Evolutionary conservation across 345 rosid genomes (phyloP).

Genomic region (Iberis pinnata): DNA sequence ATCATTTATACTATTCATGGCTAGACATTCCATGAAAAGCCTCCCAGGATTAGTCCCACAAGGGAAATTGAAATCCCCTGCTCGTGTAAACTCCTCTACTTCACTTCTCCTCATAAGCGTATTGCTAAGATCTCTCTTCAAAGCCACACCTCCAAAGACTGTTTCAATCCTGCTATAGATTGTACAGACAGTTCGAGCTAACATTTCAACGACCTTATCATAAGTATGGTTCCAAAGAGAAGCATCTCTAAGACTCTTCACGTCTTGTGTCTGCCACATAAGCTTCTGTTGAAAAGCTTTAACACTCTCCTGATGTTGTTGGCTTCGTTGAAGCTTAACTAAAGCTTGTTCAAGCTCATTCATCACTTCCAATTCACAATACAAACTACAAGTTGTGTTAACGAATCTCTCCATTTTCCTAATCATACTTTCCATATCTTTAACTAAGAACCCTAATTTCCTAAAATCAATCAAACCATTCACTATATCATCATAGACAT

Average conservation of each 20-base stretch:
- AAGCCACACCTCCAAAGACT: slow-evolving; percentile 46
- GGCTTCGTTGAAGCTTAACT: slow-evolving; percentile 63
- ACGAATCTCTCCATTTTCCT: slow-evolving; percentile 87
- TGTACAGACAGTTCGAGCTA: slow-evolving; percentile 84
- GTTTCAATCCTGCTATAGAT: slow-evolving; percentile 61
- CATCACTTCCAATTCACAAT: slow-evolving; percentile 82
- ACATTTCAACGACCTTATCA: slow-evolving; percentile 84
- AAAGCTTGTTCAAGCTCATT: slow-evolving; percentile 76
- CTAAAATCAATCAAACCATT: slow-evolving; percentile 71
- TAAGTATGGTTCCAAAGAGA: slow-evolving; percentile 83
- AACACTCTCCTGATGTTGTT: slow-evolving; percentile 71
- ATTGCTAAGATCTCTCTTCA: slow-evolving; percentile 48
- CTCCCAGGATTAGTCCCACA: slow-evolving; percentile 80
- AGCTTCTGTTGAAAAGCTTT: slow-evolving; percentile 88
- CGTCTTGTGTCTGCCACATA: slow-evolving; percentile 94
- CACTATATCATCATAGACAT: slow-evolving; percentile 74
- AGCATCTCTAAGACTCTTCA: slow-evolving; percentile 75
- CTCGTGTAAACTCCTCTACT: slow-evolving; percentile 33
- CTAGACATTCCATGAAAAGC: slow-evolving; percentile 76
- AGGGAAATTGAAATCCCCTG: slow-evolving; percentile 62
- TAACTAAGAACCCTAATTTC: slow-evolving; percentile 77
- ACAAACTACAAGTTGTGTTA: slow-evolving; percentile 61
- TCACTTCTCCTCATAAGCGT: slow-evolving; percentile 42
- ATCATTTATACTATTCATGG: slow-evolving; percentile 47
- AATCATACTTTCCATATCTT: slow-evolving; percentile 89